Evolutionary conservation across 176 grass and related monocot species (phyloP).

Genomic region (Hordeum vulgare): DNA sequence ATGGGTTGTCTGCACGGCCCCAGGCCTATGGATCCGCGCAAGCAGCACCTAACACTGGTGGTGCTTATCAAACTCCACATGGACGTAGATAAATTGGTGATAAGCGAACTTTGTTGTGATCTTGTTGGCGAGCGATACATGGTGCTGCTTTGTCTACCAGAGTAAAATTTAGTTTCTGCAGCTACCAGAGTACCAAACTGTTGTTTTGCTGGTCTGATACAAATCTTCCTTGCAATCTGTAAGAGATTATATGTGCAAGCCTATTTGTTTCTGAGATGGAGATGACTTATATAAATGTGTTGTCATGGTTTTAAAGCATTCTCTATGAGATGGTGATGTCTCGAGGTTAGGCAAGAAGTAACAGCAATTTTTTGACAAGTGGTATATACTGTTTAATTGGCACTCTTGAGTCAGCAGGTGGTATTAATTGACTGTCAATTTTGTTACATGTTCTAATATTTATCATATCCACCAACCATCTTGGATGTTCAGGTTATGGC

Average conservation of each 20-base stretch:
- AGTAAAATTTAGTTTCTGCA: constrained; percentile 5
- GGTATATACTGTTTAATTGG: not conserved
- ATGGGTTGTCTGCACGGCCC: constrained; percentile 36
- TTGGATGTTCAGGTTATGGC: not conserved
- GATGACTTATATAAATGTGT: constrained; percentile 4
- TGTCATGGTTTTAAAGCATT: not conserved
- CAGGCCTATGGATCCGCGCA: constrained; percentile 46
- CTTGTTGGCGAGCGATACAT: constrained; percentile 4
- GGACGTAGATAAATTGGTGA: constrained; percentile 28
- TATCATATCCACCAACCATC: not conserved
- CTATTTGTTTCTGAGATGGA: not conserved
- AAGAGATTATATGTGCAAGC: not conserved
- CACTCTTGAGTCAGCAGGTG: not conserved
- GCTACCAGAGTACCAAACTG: not conserved
- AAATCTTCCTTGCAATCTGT: constrained; percentile 13
- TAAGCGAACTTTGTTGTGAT: not conserved
- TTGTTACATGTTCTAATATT: not conserved
- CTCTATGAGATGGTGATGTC: not conserved
- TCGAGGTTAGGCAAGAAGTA: constrained; percentile 11
- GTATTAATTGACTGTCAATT: not conserved
- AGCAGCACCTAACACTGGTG: constrained; percentile 30
- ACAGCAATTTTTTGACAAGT: no score
- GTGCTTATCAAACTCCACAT: constrained; percentile 41
- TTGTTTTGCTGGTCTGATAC: constrained; percentile 3
- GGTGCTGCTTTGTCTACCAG: not conserved